Evolutionary conservation across 805 yeast genomes (phyloP), one percentile per base, ranked within the genome.

Genomic region (Metschnikowia lochheadii): DNA sequence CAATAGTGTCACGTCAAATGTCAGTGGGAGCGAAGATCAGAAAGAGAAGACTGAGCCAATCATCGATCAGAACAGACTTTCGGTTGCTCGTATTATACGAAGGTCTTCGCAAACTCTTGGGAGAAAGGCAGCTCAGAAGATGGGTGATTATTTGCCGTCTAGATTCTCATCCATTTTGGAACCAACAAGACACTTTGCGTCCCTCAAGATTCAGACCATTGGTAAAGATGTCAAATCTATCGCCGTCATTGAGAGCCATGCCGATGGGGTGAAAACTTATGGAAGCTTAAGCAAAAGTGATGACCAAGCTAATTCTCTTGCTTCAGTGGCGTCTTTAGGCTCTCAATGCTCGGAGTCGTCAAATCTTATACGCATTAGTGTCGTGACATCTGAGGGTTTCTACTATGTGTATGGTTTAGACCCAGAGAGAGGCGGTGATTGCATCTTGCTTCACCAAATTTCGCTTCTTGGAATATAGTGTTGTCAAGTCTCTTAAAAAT

Each of bases 381-480:
- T 90, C 5, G 88, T 89, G 3, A 88, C 96, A 0, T 78, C 85
- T 0, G 87, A 83, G 50, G 98, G 98, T 0, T 81, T 79, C 56
- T 85, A 87, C 57, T 86, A 85, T 60, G 87, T 86, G 46, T 92
- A 89, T 65, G 85, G 85, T 2, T 70, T 92, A 42, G 94, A 89
- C 54, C 84, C 94, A 0, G 95, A 85, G 53, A 70, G 91, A 48
- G 98, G 98, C 1, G 99, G 99, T 2, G 97, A 91, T 63, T 92
- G 98, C 68, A 80, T 85, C 37, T 70, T 89, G 53, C 70, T 87
- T 49, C 81, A 84, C 53, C 96, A 89, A 61, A 85, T 83, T 61
- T 77, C 85, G 5, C 69, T 86, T 39, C 61, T 72, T 31, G 76
- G 69, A 15, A 15, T 44, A 44, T 45, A 37, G 29, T 11, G 6